Percentiles rank a stretch among this genome's conserved stretches.
Conservation (phyloP, 2,329 filamentous ascomycete species). For the Trichocomaceae sp. region DNA sequence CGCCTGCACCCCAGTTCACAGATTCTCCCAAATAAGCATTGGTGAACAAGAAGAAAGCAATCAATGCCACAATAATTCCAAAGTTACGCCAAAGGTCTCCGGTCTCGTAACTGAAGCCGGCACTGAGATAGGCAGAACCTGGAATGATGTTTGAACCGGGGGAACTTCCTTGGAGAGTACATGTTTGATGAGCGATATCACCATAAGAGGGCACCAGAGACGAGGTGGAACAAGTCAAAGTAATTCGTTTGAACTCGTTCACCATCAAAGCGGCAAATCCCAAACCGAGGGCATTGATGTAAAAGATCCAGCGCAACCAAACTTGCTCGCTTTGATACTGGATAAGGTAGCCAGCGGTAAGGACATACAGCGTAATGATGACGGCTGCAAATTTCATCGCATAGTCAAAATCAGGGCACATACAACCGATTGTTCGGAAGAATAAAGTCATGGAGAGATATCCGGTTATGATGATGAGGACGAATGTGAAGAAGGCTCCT, state of each 20-base stretch:
- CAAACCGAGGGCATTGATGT: constrained; percentile 66
- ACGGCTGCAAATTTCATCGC: constrained; percentile 77
- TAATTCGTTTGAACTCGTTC: constrained; percentile 70
- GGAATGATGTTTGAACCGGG: constrained; percentile 58
- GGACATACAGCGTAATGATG: constrained; percentile 72
- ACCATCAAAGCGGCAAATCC: constrained; percentile 75
- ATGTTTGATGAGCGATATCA: constrained; percentile 69
- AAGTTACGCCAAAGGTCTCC: constrained; percentile 63
- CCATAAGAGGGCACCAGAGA: constrained; percentile 63
- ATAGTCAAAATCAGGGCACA: constrained; percentile 75
- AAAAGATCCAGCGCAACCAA: constrained; percentile 65
- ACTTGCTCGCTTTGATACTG: constrained; percentile 68
- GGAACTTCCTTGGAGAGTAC: constrained; percentile 66
- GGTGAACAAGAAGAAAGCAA: constrained; percentile 28
- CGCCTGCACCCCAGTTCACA: constrained; percentile 29
- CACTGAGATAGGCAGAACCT: constrained; percentile 62
- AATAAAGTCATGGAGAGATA: constrained; percentile 70
- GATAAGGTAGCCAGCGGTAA: constrained; percentile 77
- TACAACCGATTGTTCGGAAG: constrained; percentile 66
- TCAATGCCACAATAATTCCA: constrained; percentile 34
- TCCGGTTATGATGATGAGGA: constrained; percentile 60
- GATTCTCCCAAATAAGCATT: constrained; percentile 37
- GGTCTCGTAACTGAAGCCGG: constrained; percentile 61
- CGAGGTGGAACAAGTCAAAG: constrained; percentile 60
- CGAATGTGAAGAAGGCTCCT: constrained; percentile 72